Percentiles rank a stretch among this genome's conserved stretches.
Conservation (phyloP, 2,329 filamentous ascomycete species). For the Xylariaceae sp. region DNA sequence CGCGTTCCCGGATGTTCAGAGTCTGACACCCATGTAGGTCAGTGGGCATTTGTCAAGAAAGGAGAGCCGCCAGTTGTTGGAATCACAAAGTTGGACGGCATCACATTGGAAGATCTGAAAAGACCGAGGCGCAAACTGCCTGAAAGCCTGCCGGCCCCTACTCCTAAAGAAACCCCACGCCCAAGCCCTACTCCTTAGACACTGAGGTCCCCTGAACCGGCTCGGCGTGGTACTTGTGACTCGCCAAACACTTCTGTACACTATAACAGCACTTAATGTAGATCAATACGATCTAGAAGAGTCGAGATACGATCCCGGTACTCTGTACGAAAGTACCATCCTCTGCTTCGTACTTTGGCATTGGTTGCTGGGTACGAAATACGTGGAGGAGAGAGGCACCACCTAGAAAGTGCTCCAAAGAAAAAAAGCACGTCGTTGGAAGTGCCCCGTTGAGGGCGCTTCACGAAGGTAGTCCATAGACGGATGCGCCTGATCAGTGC, state of each 20-base stretch:
- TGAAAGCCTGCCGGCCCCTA: conserved; percentile 29
- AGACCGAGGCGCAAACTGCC: conserved; percentile 66
- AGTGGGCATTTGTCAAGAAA: conserved; percentile 92
- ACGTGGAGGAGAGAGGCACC: background rate
- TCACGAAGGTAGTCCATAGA: too few relatives aligned
- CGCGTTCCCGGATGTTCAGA: background rate
- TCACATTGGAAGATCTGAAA: conserved; percentile 80
- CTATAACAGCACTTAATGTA: conserved; percentile 11
- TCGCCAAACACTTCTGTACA: conserved; percentile 13
- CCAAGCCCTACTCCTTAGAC: conserved; percentile 23
- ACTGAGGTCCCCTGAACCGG: conserved; percentile 17
- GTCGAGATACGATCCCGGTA: background rate
- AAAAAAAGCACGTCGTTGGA: too few relatives aligned
- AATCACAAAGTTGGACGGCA: conserved; percentile 79
- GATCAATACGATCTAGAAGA: background rate
- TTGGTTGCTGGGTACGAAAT: background rate
- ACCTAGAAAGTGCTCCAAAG: too few relatives aligned
- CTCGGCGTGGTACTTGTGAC: background rate
- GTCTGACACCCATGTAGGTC: conserved; percentile 43
- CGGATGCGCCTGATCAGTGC: background rate
- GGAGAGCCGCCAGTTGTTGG: conserved; percentile 87
- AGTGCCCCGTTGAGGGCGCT: too few relatives aligned
- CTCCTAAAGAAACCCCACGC: conserved; percentile 13
- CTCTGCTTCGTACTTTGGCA: background rate
- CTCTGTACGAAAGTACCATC: background rate